Conservation (phyloP, 129 eudicot genomes). For the Erigeron canadensis region DNA sequence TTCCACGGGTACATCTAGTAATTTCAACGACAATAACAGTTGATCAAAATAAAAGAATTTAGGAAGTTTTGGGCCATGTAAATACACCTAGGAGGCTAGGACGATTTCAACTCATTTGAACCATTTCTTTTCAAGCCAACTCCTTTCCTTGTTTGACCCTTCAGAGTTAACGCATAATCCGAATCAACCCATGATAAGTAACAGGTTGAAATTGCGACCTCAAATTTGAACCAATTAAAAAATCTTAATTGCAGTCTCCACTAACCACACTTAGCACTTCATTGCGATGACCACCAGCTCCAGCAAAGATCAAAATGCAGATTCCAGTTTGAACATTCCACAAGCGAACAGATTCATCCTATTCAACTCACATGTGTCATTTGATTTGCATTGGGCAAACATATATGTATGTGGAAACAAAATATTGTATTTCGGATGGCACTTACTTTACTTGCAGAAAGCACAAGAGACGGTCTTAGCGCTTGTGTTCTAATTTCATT, state of each 20-base stretch:
- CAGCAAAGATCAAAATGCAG: constrained; percentile 96
- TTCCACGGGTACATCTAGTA: too few species aligned
- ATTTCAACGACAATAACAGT: background rate
- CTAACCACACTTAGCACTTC: constrained; percentile 98
- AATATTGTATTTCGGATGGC: background rate
- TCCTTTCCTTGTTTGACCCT: background rate
- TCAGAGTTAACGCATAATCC: background rate
- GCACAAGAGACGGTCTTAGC: constrained; percentile 84
- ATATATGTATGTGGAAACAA: too few species aligned
- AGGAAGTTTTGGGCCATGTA: background rate
- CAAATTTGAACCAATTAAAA: background rate
- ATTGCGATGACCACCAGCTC: constrained; percentile 99
- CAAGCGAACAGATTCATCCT: constrained; percentile 99
- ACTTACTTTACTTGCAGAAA: constrained; percentile 96
- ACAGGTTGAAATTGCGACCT: background rate
- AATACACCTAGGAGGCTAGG: background rate
- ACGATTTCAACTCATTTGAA: background rate
- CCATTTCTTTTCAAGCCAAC: background rate
- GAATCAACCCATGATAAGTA: background rate
- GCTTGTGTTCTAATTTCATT: constrained; percentile 93
- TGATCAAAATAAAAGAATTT: background rate
- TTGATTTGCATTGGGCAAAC: background rate
- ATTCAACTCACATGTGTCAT: constrained; percentile 17
- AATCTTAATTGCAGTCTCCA: constrained; percentile 7
- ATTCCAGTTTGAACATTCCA: constrained; percentile 98